Evolutionary conservation across 768 basidiomycete species (phyloP).

Genomic region (Hirschioporus abietinus): DNA sequence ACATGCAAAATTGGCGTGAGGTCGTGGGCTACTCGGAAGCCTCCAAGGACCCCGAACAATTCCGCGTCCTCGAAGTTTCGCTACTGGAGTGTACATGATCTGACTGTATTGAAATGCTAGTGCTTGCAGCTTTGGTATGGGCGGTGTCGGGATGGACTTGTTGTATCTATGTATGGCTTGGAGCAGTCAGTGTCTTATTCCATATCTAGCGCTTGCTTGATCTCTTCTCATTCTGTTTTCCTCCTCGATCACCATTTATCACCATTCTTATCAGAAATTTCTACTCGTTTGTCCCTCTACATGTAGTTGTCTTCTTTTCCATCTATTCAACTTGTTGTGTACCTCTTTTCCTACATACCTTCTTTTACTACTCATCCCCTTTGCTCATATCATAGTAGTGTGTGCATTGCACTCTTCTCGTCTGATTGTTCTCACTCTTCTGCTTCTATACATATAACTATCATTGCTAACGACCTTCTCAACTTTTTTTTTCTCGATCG

Average conservation of each 20-base stretch:
- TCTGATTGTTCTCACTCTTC: not conserved
- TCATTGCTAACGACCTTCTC: not conserved
- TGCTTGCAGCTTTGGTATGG: not conserved
- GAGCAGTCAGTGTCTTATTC: not conserved
- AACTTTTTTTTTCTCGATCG: not conserved
- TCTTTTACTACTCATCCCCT: not conserved
- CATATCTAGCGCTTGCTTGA: not conserved
- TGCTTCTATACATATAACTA: not conserved
- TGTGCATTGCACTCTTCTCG: not conserved
- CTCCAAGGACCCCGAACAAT: slow-evolving; percentile 66
- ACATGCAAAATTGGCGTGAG: slow-evolving; percentile 75
- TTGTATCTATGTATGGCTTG: not conserved
- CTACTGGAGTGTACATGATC: slow-evolving; percentile 62
- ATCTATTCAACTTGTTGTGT: not conserved
- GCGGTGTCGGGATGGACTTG: not conserved
- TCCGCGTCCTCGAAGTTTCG: slow-evolving; percentile 76
- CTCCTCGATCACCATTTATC: slow-evolving; percentile 6
- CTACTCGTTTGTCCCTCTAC: not conserved
- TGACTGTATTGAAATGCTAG: not conserved
- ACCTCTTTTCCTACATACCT: not conserved
- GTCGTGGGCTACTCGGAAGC: slow-evolving; percentile 77
- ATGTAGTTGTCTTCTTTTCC: not conserved
- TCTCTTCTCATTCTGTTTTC: slow-evolving; percentile 5
- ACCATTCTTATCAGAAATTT: slow-evolving; percentile 1
- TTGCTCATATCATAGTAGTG: not conserved